Conservation (phyloP, 495 filamentous ascomycete genomes). For the Bathelium albidoporum region DNA sequence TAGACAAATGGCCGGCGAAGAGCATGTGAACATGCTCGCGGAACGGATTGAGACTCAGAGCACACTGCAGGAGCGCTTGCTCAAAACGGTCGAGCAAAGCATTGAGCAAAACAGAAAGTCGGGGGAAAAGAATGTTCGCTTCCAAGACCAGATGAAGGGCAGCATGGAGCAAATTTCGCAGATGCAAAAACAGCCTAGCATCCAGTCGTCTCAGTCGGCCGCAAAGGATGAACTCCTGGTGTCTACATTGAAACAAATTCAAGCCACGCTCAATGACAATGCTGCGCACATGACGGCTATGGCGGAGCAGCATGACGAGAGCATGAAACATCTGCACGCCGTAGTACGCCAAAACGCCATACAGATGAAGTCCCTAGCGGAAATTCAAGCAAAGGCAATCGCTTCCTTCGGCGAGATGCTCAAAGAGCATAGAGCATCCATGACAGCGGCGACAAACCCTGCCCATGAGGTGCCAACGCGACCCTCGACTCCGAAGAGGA, state of each 20-base stretch:
- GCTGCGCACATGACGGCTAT: neutral
- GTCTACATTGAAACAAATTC: conserved; percentile 15
- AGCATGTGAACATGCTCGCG: neutral
- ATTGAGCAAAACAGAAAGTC: neutral
- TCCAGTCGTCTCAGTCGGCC: neutral
- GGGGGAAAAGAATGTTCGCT: neutral
- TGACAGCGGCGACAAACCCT: neutral
- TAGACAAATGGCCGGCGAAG: conserved; percentile 1
- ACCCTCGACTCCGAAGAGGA: neutral
- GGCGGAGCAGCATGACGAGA: conserved; percentile 1
- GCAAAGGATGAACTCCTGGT: neutral
- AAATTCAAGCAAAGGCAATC: conserved; percentile 8
- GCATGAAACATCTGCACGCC: conserved; percentile 17
- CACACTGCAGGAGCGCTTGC: neutral
- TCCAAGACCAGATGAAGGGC: conserved; percentile 1
- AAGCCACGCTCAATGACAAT: conserved; percentile 12
- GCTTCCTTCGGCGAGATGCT: neutral
- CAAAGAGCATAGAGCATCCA: neutral
- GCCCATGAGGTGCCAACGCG: neutral
- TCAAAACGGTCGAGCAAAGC: neutral
- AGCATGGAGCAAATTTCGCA: conserved; percentile 3
- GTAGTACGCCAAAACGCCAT: conserved; percentile 13
- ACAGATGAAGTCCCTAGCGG: conserved; percentile 19
- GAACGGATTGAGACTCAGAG: neutral
- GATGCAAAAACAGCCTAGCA: neutral